Evolutionary conservation across 192 early-diverging fungal genomes (phyloP).

Genomic region (Coemansia sp.): DNA sequence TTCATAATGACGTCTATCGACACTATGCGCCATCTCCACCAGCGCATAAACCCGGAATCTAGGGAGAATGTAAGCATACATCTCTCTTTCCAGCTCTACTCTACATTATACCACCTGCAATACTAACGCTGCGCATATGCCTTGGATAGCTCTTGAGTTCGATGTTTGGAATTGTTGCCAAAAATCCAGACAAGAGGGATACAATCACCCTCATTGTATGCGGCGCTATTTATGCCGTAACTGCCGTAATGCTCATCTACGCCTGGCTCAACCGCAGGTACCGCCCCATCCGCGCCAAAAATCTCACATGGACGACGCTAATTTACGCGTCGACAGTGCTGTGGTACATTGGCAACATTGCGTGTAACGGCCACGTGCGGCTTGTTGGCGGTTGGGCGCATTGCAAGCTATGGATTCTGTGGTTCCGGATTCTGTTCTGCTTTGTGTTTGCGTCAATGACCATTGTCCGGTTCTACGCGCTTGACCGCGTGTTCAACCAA

Average conservation of each 20-base stretch:
- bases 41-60: neutral
- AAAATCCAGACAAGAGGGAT: constrained; percentile 13
- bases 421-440: constrained; percentile 37
- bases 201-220: constrained; percentile 16
- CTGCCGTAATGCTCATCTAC: constrained; percentile 19
- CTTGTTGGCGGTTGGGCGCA: constrained; percentile 16
- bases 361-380: constrained; percentile 26
- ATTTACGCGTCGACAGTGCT: constrained; percentile 33
- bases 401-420: constrained; percentile 45
- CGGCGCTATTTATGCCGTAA: constrained; percentile 15
- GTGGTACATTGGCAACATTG: constrained; percentile 38
- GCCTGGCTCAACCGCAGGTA: constrained; percentile 37
- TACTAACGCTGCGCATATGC: neutral
- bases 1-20: neutral
- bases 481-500: constrained; percentile 46
- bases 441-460: constrained; percentile 29
- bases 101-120: neutral
- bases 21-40: neutral
- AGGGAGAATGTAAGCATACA: constrained; percentile 16
- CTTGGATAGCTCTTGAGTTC: constrained; percentile 3
- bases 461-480: constrained; percentile 40
- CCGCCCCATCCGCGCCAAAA: constrained; percentile 43
- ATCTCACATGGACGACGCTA: constrained; percentile 29
- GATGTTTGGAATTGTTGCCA: constrained; percentile 6
- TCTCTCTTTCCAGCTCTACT: too few relatives aligned